Conservation (phyloP, 2,329 filamentous ascomycete genomes). For the Colletotrichum aenigma region DNA sequence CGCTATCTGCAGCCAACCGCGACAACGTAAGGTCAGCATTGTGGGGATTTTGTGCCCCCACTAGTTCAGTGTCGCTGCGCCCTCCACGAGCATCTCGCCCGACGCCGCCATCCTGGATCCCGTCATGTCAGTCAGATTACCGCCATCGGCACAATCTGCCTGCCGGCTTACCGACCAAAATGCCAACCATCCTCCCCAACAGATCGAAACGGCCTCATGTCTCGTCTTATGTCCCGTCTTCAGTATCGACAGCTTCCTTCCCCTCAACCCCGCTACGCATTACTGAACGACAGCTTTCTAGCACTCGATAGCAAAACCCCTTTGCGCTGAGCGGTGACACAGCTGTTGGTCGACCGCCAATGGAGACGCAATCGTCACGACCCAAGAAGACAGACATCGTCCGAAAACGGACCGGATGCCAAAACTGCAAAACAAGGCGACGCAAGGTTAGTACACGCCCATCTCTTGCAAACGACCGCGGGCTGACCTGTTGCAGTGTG, state of each 20-base stretch:
- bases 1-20: not conserved
- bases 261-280: not conserved
- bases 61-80: not conserved
- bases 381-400: constrained; percentile 14
- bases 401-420: constrained; percentile 13
- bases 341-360: not conserved
- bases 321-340: not conserved
- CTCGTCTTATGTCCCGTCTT: not conserved
- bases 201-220: not conserved
- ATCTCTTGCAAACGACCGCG: not conserved
- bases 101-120: not conserved
- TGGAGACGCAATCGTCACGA: not conserved
- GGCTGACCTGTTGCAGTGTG: not conserved
- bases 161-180: not conserved
- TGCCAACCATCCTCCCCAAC: not conserved
- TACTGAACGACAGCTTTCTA: not conserved
- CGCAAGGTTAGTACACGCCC: not conserved
- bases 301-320: not conserved
- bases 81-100: not conserved
- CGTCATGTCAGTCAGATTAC: not conserved
- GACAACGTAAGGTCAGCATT: not conserved
- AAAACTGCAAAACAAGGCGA: constrained; percentile 6
- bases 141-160: not conserved
- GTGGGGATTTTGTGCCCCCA: not conserved
- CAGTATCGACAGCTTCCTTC: not conserved